Evolutionary conservation across 2,329 filamentous ascomycete genomes (phyloP).

Genomic region (Thelonectria olida): DNA sequence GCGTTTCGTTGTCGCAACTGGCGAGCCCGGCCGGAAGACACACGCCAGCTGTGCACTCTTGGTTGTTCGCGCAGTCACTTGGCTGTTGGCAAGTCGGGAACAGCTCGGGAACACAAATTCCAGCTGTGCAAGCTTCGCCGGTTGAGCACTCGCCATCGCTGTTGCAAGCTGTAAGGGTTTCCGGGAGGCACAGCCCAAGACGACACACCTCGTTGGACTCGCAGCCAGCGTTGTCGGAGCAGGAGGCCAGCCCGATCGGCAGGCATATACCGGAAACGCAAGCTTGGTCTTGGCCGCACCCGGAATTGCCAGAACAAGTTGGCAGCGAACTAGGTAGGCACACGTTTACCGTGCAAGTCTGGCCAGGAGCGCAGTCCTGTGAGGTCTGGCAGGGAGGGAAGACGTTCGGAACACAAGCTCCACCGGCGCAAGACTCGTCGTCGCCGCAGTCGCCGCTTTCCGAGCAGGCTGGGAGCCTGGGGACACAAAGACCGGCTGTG

Average conservation of each 20-base stretch:
- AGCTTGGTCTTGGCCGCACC: not conserved
- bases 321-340: conserved; percentile 1
- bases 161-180: not conserved
- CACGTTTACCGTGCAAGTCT: conserved; percentile 2
- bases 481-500: conserved; percentile 8
- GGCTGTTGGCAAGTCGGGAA: not conserved
- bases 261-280: conserved; percentile 8
- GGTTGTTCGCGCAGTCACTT: not conserved
- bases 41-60: conserved; percentile 2
- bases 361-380: not conserved
- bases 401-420: not conserved
- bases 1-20: not conserved
- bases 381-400: not conserved
- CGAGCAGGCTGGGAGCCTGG: not conserved
- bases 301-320: not conserved
- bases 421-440: not conserved
- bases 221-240: not conserved
- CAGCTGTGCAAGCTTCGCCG: not conserved
- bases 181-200: conserved; percentile 3
- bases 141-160: not conserved
- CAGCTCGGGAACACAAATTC: not conserved
- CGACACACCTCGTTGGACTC: too few species aligned
- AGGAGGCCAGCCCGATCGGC: not conserved
- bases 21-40: not conserved
- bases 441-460: not conserved